Evolutionary conservation across 495 filamentous ascomycete species (phyloP), one percentile per base, ranked within the genome.

Genomic region (Pyrenula massariospora): DNA sequence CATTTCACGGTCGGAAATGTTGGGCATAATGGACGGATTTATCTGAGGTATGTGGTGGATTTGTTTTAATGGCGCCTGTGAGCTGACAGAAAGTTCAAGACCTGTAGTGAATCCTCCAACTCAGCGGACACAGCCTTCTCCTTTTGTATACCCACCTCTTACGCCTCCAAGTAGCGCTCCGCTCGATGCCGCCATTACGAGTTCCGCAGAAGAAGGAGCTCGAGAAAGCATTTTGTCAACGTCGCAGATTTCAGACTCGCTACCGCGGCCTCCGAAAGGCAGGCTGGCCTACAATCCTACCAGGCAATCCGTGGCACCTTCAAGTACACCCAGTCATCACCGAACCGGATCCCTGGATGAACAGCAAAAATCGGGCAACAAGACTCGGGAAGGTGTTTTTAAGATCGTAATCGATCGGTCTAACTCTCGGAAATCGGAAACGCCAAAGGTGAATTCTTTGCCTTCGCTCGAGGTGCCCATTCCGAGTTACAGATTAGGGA

Each of bases 1-100:
- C 87, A 93, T 64, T 97, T 96, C 69, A 88, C 89, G 10, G 92
- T 96, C 56, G 90, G 88, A 22, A 96, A 95, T 72, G 86, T 97
- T 56, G 91, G 91, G 51, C 88, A 90, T 65, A 92, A 93, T 73
- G 92, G 92, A 36, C 85, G 86, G 69, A 91, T 97, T 68, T 97
- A 93, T 68, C 73, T 97, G 57, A 89, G 91, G 92, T 96, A 87
- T 66, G 80, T 66, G 62, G 56, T n/a, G n/a, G n/a, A n/a, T n/a
- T n/a, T n/a, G 36, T 51, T 58, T 25, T 58, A 58, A n/a, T n/a
- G n/a, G n/a, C 62, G 53, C 58, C 52, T 15, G 54, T 36, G 15
- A 15, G 11, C 24, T 20, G 31, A 25, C n/a, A 20, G 54, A 56
- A 52, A 52, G 48, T 51, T 19, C n/a, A 87, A 42, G 84, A 63